Evolutionary conservation across 148 eudicot species (phyloP).

Genomic region (Vaccinium vitisidaea): DNA sequence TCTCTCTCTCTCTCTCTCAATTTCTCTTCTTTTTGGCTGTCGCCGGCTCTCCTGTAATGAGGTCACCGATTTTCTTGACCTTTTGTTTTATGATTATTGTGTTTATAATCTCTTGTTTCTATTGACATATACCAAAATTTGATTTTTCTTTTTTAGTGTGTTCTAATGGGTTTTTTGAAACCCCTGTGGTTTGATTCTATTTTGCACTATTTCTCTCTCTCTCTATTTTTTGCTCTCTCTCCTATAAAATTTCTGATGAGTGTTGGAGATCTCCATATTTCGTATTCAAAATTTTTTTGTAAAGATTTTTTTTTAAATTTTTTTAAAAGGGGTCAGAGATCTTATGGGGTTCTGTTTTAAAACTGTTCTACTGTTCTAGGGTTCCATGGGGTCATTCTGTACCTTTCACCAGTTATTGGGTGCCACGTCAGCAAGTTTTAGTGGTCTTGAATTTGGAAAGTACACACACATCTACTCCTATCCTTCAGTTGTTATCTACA

Average conservation of each 20-base stretch:
- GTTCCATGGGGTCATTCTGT: constrained; percentile 2
- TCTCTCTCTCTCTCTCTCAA: background rate
- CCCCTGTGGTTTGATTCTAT: background rate
- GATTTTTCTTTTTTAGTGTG: too few relatives aligned
- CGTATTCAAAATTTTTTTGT: background rate
- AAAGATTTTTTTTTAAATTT: too few relatives aligned
- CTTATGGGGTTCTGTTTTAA: background rate
- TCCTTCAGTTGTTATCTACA: background rate
- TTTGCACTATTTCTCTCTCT: background rate
- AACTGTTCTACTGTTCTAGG: constrained; percentile 8
- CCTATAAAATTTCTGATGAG: background rate
- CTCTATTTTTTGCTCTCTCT: background rate
- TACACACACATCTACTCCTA: background rate
- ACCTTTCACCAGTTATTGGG: background rate
- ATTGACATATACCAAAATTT: background rate
- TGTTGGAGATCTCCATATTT: background rate
- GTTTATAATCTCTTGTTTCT: background rate
- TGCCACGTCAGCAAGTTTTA: background rate
- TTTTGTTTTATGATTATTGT: background rate
- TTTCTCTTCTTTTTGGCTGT: background rate
- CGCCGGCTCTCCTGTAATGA: background rate
- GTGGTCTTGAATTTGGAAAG: background rate
- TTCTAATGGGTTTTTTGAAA: background rate
- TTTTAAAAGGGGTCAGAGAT: background rate
- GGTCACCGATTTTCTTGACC: background rate